Evolutionary conservation across 2,329 filamentous ascomycete species (phyloP).

Genomic region (Phialophora chinensis): DNA sequence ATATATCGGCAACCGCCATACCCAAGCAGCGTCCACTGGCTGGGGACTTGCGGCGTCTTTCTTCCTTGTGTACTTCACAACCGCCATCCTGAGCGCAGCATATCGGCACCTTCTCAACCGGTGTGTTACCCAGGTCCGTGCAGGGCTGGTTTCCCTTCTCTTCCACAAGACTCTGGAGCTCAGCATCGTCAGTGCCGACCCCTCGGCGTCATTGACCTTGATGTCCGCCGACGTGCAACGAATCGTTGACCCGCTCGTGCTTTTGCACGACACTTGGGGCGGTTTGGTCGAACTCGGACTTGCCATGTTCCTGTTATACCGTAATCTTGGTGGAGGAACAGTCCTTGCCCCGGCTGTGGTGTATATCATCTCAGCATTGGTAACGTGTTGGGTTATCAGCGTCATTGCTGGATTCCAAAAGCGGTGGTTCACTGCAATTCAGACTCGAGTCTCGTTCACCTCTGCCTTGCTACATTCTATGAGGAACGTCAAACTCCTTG

Average conservation of each 20-base stretch:
- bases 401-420: constrained; percentile 49
- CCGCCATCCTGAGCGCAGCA: constrained; percentile 50
- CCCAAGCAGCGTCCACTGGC: constrained; percentile 45
- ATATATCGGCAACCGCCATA: constrained; percentile 43
- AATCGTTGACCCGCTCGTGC: constrained; percentile 50
- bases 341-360: constrained; percentile 54
- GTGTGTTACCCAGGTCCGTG: constrained; percentile 52
- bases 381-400: constrained; percentile 24
- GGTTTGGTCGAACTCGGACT: constrained; percentile 53
- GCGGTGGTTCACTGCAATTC: constrained; percentile 58
- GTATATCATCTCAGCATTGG: constrained; percentile 28
- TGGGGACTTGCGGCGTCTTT: constrained; percentile 54
- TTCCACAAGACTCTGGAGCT: constrained; percentile 55
- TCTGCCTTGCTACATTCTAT: constrained; percentile 57
- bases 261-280: constrained; percentile 55
- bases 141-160: constrained; percentile 56
- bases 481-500: constrained; percentile 60
- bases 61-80: constrained; percentile 50
- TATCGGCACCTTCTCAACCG: constrained; percentile 53
- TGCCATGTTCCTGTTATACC: constrained; percentile 52
- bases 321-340: constrained; percentile 52
- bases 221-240: constrained; percentile 55
- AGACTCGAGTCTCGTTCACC: constrained; percentile 57
- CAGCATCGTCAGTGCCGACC: constrained; percentile 43
- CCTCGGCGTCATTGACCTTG: constrained; percentile 51